Evolutionary conservation across 352 stramenopile genomes (phyloP).

Genomic region (Phytophthora cryptogea): DNA sequence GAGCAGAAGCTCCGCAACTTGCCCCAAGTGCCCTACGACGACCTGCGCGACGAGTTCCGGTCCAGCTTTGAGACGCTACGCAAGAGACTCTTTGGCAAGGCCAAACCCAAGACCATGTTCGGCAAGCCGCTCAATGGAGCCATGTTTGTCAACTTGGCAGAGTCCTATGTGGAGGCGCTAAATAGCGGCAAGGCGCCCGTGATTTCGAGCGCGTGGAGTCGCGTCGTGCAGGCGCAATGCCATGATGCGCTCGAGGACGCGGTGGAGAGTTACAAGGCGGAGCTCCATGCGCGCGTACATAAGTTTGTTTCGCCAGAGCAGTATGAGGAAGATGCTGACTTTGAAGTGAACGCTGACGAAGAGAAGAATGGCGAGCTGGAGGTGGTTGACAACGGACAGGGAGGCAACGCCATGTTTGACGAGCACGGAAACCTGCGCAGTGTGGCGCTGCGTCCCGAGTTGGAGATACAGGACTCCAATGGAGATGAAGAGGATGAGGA

Average conservation of each 20-base stretch:
- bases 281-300: constrained; percentile 57
- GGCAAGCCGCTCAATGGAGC: constrained; percentile 85
- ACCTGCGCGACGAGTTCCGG: constrained; percentile 85
- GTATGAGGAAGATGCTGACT: constrained; percentile 56
- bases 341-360: constrained; percentile 37
- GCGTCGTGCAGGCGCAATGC: constrained; percentile 86
- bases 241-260: constrained; percentile 80
- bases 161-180: constrained; percentile 84
- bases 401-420: constrained; percentile 74
- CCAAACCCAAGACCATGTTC: constrained; percentile 85
- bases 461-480: constrained; percentile 18
- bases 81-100: constrained; percentile 74
- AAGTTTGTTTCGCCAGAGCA: constrained; percentile 58
- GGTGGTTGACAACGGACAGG: constrained; percentile 60
- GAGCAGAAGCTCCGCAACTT: constrained; percentile 83
- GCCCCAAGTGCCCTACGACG: constrained; percentile 66
- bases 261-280: constrained; percentile 77
- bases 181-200: constrained; percentile 88
- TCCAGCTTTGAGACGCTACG: constrained; percentile 71
- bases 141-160: constrained; percentile 87
- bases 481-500: constrained; percentile 34
- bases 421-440: constrained; percentile 71
- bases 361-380: constrained; percentile 33
- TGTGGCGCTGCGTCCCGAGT: constrained; percentile 34
- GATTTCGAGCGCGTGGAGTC: constrained; percentile 90